Percentiles rank a stretch among this genome's conserved stretches.
These are phyloP conservation scores for Malus fusca DNA, from an alignment of 306 rosid species.

Conservation along the genomic window DNA sequence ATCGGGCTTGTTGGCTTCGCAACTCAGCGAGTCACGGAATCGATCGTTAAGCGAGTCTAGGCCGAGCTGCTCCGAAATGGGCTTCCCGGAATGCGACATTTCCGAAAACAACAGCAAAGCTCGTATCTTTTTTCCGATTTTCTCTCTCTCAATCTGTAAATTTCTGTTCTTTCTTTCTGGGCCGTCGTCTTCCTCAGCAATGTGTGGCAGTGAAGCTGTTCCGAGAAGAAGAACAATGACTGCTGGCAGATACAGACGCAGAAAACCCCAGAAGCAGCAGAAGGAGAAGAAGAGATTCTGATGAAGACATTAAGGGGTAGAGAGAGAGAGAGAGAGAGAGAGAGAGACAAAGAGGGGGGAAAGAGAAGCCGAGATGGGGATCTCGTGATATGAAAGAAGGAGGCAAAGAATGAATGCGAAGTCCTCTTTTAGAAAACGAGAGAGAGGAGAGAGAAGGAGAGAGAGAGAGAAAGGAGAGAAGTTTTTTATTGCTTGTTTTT, in stretches of 20 bases:
- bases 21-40: constrained; percentile 45
- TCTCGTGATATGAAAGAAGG: constrained; percentile 82
- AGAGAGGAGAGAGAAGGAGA: constrained; percentile 2
- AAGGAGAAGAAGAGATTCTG: constrained; percentile 17
- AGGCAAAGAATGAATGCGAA: constrained; percentile 91
- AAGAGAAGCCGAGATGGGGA: constrained; percentile 56
- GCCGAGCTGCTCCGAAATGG: constrained; percentile 38
- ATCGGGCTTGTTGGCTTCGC: constrained; percentile 76
- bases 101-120: background rate
- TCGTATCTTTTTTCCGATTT: background rate
- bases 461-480: constrained; percentile 14
- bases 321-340: constrained; percentile 3
- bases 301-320: constrained; percentile 27
- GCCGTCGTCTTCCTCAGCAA: constrained; percentile 26
- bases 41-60: constrained; percentile 45
- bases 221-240: constrained; percentile 5
- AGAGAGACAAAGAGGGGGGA: background rate
- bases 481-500: constrained; percentile 18
- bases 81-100: constrained; percentile 79
- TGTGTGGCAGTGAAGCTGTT: constrained; percentile 19
- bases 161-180: background rate
- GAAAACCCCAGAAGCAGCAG: constrained; percentile 9
- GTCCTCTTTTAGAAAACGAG: constrained; percentile 9
- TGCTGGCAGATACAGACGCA: background rate
- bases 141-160: background rate